Evolutionary conservation across 2,329 filamentous ascomycete species (phyloP), one percentile per base, ranked within the genome.

Genomic region (Orbilia quercus): DNA sequence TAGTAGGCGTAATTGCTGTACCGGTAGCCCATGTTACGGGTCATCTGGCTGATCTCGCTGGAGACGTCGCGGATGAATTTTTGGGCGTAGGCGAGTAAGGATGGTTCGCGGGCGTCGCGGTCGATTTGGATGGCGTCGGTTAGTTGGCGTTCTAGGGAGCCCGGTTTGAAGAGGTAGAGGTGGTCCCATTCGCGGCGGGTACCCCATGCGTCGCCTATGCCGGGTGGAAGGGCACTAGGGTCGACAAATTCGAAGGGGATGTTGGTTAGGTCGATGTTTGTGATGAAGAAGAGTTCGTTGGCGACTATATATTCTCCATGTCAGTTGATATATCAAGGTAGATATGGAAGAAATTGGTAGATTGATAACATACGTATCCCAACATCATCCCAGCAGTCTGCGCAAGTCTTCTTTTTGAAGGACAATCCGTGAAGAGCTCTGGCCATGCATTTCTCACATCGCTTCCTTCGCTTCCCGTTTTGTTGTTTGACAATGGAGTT

Each of bases 351-450:
- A 22, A 50, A 34, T 16, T 20, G 1, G 31, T 16, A 14, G 7
- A 51, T 14, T 7, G 14, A 45, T 31, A 25, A 65, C 69, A 44
- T 73, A 73, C 69, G 54, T 18, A 73, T 50, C 14, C 60, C 69
- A 23, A 73, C 14, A 34, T 73, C 69, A n/a, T 73, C 69, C 69
- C 69, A 73, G 34, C 69, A 73, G 55, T 73, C 69, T 23, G 51
- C 6, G 23, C 69, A 73, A 16, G 54, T 73, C 54, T 73, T 73
- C 55, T 31, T 66, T 48, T 73, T 73, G 38, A 73, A 73, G 0
- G 50, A 60, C 47, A 66, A 4, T 0, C 60, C 69, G 2, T 44
- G 36, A 2, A 66, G 2, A 16, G 69, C 69, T 3, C 22, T 16
- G 2, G 69, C 69, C 69, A 73, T 73, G 16, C 69, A 73, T 34